phyloP scores from a whole-genome alignment of 129 eudicot genomes.

The Mikania micrantha region DNA sequence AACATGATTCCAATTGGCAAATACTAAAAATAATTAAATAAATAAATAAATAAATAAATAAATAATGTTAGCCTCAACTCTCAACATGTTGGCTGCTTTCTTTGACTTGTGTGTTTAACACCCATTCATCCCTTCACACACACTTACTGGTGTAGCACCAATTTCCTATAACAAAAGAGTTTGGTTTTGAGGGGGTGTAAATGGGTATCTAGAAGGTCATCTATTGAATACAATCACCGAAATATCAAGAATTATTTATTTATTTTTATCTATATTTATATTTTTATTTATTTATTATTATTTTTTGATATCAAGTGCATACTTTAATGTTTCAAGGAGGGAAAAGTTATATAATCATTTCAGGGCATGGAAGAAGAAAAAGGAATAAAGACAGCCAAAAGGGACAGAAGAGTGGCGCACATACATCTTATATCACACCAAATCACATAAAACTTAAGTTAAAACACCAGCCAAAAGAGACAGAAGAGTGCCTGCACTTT shows the following conservation, averaged over 20 bases:
- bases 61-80: background rate
- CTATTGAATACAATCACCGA: background rate
- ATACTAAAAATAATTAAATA: background rate
- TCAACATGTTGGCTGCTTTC: constrained; percentile 21
- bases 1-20: constrained; percentile 12
- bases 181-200: background rate
- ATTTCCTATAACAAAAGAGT: background rate
- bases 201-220: background rate
- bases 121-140: constrained; percentile 7
- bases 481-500: background rate
- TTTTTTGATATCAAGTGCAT: background rate
- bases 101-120: constrained; percentile 25
- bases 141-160: background rate
- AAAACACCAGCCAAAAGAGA: constrained; percentile 9
- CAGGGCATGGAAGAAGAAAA: constrained; percentile 9
- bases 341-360: background rate
- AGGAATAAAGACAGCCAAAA: constrained; percentile 9
- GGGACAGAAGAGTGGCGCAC: too few species aligned
- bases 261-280: too few species aligned
- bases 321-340: background rate
- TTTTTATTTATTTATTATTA: background rate
- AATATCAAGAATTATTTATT: background rate
- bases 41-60: background rate
- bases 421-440: too few species aligned
- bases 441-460: too few species aligned